Conservation (phyloP, 2,329 filamentous ascomycete species). For the Apiospora malaysiana region DNA sequence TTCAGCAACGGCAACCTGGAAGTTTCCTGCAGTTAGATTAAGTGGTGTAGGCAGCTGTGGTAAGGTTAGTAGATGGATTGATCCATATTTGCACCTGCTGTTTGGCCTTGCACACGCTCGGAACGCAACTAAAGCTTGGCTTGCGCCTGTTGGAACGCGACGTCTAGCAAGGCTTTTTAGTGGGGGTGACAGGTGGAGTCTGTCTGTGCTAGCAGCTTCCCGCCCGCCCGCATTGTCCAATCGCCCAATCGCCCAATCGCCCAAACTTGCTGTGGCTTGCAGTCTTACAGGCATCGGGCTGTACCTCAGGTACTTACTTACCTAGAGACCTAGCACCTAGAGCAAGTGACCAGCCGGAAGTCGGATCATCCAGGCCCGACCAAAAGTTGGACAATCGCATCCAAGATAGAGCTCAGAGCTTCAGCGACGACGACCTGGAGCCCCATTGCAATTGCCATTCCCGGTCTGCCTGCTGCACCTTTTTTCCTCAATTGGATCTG, state of each 20-base stretch:
- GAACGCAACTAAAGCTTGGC: background rate
- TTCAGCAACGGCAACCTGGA: background rate
- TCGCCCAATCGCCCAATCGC: background rate
- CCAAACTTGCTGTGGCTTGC: too few species aligned
- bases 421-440: background rate
- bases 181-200: background rate
- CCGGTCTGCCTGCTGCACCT: background rate
- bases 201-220: background rate
- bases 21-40: background rate
- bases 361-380: constrained; percentile 9
- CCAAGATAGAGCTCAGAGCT: background rate
- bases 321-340: too few species aligned
- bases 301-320: too few species aligned
- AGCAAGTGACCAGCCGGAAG: constrained; percentile 14
- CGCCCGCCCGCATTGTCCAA: constrained; percentile 6
- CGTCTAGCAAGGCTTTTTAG: constrained; percentile 2
- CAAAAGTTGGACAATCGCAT: constrained; percentile 14
- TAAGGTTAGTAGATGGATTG: background rate
- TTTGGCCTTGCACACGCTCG: constrained; percentile 3
- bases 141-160: constrained; percentile 4
- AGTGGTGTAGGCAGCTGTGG: constrained; percentile 1
- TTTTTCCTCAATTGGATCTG: background rate
- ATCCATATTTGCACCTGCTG: constrained; percentile 3
- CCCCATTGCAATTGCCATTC: background rate
- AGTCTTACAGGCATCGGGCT: too few species aligned